Evolutionary conservation across 2,329 filamentous ascomycete genomes (phyloP), one percentile per base, ranked within the genome.

Genomic region (Aaosphaeria pasadenensis): DNA sequence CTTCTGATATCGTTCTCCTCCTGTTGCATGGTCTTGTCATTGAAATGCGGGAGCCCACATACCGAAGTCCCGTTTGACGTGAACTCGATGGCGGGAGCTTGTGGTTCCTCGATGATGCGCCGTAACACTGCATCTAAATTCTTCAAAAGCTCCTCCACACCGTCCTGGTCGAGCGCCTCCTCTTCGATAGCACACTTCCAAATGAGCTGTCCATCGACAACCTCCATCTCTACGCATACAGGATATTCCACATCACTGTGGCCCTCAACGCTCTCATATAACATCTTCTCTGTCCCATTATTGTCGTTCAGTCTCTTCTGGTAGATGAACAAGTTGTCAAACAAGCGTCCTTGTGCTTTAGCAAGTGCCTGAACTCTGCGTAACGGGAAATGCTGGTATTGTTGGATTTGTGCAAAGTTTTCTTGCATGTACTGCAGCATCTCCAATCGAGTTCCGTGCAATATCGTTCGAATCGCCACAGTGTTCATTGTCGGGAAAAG

Each of bases 401-500:
- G 79, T n/a, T 83, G 75, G 30, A 90, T 80, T 28, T 79, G 78
- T 1, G 78, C 75, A 68, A 88, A 81, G 51, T 81, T 86, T 2
- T 85, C 80, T 61, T 96, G 90, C 54, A 91, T 77, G 60, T 91
- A 88, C 9, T 74, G 77, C 30, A 96, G 71, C 71, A 95, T 85
- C 0, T 84, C 78, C 0, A 67, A 54, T 0, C 80, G 71, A 0
- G 78, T 83, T 1, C 89, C 89, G 57, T 94, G 87, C 2, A 96
- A 66, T 3, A 91, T 77, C 1, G 80, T 80, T 7, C 91, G 80
- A 6, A 95, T 76, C 0, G 87, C 82, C 0, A 96, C 84, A 0
- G 91, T 96, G 62, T 95, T 96, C 88, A 96, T 96, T 0, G 88
- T 89, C 0, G 91, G 92, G 59, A 96, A 96, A 62, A 91, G 77